phyloP scores from a whole-genome alignment of 2,329 filamentous ascomycete species.

The Penicillium sp. region DNA sequence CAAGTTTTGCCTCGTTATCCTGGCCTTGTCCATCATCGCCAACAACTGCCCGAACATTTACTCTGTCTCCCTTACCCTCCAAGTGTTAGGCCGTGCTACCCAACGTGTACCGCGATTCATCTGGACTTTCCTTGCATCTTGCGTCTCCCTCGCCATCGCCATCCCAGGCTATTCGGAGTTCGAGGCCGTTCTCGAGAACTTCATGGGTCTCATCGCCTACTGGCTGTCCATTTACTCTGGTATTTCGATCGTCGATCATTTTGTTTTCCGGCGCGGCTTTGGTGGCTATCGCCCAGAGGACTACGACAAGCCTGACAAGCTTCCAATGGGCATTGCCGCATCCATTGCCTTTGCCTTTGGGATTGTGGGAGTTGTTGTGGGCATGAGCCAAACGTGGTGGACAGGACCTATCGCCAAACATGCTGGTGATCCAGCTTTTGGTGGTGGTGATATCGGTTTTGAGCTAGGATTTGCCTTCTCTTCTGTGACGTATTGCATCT shows the following conservation, averaged over 20 bases:
- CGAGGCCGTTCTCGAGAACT: conserved; percentile 62
- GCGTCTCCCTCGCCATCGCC: conserved; percentile 63
- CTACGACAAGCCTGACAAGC: conserved; percentile 55
- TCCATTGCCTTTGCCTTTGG: conserved; percentile 61
- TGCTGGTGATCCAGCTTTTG: conserved; percentile 48
- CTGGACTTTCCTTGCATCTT: conserved; percentile 61
- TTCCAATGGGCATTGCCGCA: conserved; percentile 64
- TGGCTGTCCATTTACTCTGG: conserved; percentile 72
- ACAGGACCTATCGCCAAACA: conserved; percentile 63
- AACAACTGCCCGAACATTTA: conserved; percentile 73
- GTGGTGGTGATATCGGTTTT: conserved; percentile 60
- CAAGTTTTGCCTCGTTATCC: conserved; percentile 65
- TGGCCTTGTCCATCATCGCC: conserved; percentile 64
- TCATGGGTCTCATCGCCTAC: conserved; percentile 66
- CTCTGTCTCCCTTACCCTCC: conserved; percentile 63
- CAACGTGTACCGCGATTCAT: conserved; percentile 63
- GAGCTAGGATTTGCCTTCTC: conserved; percentile 64
- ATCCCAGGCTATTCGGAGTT: conserved; percentile 67
- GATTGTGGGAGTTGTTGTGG: conserved; percentile 61
- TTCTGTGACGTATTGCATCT: conserved; percentile 49
- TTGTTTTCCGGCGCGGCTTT: conserved; percentile 63
- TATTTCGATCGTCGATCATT: conserved; percentile 63
- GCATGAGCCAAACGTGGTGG: conserved; percentile 69
- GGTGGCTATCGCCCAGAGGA: conserved; percentile 55
- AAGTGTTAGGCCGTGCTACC: conserved; percentile 59